Percentiles rank a stretch among this genome's conserved stretches.
phyloP scores from a whole-genome alignment of 2,329 filamentous ascomycete species.

The Amylocarpus encephaloides region DNA sequence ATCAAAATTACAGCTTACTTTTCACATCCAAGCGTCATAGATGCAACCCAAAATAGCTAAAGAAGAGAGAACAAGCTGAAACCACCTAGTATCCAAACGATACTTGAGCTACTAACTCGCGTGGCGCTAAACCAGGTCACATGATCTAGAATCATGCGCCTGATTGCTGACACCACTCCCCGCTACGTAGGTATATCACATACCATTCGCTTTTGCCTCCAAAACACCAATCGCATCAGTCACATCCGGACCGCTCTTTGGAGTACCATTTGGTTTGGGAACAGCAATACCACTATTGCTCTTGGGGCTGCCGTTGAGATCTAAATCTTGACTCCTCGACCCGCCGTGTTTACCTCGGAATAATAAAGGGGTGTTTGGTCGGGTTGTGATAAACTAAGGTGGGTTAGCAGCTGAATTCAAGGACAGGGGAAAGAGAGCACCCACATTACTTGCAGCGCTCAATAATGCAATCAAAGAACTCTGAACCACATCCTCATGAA shows the following conservation, averaged over 20 bases:
- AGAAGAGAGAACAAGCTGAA: conserved; percentile 14
- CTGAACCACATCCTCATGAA: conserved; percentile 89
- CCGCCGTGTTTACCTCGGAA: conserved; percentile 50
- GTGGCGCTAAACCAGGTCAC: too few relatives aligned
- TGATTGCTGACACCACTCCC: conserved; percentile 15
- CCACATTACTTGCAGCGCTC: conserved; percentile 78
- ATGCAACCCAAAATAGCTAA: background rate
- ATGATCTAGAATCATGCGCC: conserved; percentile 7
- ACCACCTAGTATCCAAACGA: too few relatives aligned
- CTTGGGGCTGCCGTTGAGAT: conserved; percentile 26
- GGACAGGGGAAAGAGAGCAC: conserved; percentile 32
- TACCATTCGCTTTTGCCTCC: conserved; percentile 37
- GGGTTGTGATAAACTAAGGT: conserved; percentile 62
- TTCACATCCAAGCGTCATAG: background rate
- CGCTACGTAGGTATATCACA: conserved; percentile 23
- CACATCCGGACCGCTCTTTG: conserved; percentile 29
- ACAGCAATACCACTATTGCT: conserved; percentile 22
- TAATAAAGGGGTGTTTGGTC: conserved; percentile 61
- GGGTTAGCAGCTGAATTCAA: conserved; percentile 7
- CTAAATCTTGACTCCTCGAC: conserved; percentile 36
- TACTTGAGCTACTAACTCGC: too few relatives aligned
- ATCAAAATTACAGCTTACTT: background rate
- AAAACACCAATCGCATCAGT: conserved; percentile 34
- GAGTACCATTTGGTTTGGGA: conserved; percentile 21
- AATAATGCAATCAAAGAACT: conserved; percentile 81